These are phyloP conservation scores for Phyllosticta paracitricarpa DNA, from an alignment of 2,329 filamentous ascomycete species.

Conservation along the genomic window DNA sequence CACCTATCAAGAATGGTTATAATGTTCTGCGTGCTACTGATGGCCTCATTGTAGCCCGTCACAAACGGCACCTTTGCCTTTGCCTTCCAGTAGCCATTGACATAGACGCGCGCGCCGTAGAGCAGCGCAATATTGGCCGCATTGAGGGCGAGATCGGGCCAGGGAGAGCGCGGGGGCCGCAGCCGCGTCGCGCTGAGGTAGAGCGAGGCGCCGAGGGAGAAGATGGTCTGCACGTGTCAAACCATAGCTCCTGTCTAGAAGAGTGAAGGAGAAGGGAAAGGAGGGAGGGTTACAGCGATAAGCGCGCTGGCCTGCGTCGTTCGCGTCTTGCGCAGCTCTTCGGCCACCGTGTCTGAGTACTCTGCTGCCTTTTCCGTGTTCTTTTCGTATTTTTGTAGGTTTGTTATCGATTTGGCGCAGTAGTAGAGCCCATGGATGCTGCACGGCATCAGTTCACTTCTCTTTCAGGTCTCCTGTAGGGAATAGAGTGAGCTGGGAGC, in stretches of 20 bases:
- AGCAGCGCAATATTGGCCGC: constrained; percentile 14
- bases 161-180: not conserved
- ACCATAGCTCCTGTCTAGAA: too few species aligned
- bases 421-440: constrained; percentile 22
- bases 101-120: constrained; percentile 16
- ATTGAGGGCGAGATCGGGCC: constrained; percentile 10
- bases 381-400: constrained; percentile 26
- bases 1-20: not conserved
- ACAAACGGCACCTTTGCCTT: constrained; percentile 24
- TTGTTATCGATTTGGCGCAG: constrained; percentile 26
- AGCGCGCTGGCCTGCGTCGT: constrained; percentile 26
- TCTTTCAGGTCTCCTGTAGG: not conserved
- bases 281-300: constrained; percentile 16
- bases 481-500: not conserved
- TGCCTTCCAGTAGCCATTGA: constrained; percentile 25
- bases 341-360: constrained; percentile 23
- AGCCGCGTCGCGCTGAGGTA: constrained; percentile 14
- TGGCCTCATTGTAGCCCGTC: constrained; percentile 27
- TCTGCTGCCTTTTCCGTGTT: constrained; percentile 26
- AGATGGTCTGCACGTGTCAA: constrained; percentile 12
- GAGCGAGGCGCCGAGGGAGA: constrained; percentile 18
- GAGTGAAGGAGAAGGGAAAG: too few species aligned
- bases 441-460: not conserved
- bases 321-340: constrained; percentile 25
- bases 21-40: constrained; percentile 11